Base-by-base conservation (phyloP, 768 basidiomycete genomes). In the Tricholoma terreum region DNA sequence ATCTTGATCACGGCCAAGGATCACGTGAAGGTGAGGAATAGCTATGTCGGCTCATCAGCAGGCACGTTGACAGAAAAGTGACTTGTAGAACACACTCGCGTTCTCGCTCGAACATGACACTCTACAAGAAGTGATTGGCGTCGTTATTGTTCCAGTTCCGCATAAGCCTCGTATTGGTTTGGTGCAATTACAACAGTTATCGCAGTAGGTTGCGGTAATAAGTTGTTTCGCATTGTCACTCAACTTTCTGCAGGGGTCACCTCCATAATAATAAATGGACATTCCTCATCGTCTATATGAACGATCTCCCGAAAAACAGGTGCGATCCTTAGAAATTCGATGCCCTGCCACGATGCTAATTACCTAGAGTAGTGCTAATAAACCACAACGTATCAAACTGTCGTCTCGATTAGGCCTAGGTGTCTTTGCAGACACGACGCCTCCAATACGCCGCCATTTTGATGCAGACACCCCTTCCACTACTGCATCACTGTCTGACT, bases 261-360 rank as follows among this genome's bases (percentile, higher is more conserved):
- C 64, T 81, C 14, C 79, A 80, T 56, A 77, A 78, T 11, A 76
- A 76, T 4, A 80, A 79, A 65, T 80, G 79, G 79, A 78, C 79
- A 0, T 79, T 75, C 61, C 72, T 69, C 1, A 59, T 81, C 34
- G 74, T 81, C 14, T 81, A 78, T 61, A 80, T 81, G 74, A 68
- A 74, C 36, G 75, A 76, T 53, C 58, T 81, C 4, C 10, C 10
- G 6, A 10, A 33, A 10, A 33, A 33, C 5, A 10, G 10, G 31
- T 6, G 6, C 31, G 10, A 11, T 10, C 48, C 48, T 35, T n/a
- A 46, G n/a, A n/a, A n/a, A n/a, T n/a, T 30, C 48, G 12, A 27
- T 50, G n/a, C 15, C 42, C 5, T n/a, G 35, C n/a, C 31, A 55
- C 50, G 30, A 54, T 50, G 10, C 15, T 45, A n/a, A 27, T 21